phyloP scores from a whole-genome alignment of 106 monocot genomes.

The Gastrodia elata region DNA sequence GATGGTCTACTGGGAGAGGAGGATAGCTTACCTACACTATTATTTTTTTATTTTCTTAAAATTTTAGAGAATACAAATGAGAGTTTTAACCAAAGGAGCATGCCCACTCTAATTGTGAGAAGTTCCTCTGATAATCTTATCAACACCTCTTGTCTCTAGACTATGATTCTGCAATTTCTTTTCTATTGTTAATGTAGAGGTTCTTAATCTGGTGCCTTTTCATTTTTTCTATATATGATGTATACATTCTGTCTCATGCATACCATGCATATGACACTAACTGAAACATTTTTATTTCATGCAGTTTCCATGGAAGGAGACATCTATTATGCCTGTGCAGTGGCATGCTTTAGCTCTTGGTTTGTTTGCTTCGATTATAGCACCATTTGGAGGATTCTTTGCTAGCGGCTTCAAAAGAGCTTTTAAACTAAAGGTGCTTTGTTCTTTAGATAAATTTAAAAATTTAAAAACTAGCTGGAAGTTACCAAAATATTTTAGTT shows the following conservation, averaged over 20 bases:
- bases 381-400: slow-evolving; percentile 99
- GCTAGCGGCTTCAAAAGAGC: slow-evolving; percentile 98
- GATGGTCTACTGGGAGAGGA: too few relatives aligned
- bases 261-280: background rate
- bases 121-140: too few relatives aligned
- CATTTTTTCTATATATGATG: background rate
- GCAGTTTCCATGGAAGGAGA: slow-evolving; percentile 87
- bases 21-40: too few relatives aligned
- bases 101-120: too few relatives aligned
- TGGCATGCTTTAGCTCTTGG: slow-evolving; percentile 97
- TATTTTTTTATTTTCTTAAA: too few relatives aligned
- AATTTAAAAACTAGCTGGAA: background rate
- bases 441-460: background rate
- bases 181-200: background rate
- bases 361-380: slow-evolving; percentile 96
- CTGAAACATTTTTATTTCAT: slow-evolving; percentile 1
- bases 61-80: too few relatives aligned
- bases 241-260: background rate
- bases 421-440: slow-evolving; percentile 82
- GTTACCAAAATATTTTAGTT: background rate
- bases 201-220: background rate
- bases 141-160: too few relatives aligned
- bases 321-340: slow-evolving; percentile 63
- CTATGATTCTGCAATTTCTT: too few relatives aligned
- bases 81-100: too few relatives aligned